These are phyloP conservation scores for Galerina sulciceps DNA, from an alignment of 768 basidiomycete genomes.

Conservation along the genomic window DNA sequence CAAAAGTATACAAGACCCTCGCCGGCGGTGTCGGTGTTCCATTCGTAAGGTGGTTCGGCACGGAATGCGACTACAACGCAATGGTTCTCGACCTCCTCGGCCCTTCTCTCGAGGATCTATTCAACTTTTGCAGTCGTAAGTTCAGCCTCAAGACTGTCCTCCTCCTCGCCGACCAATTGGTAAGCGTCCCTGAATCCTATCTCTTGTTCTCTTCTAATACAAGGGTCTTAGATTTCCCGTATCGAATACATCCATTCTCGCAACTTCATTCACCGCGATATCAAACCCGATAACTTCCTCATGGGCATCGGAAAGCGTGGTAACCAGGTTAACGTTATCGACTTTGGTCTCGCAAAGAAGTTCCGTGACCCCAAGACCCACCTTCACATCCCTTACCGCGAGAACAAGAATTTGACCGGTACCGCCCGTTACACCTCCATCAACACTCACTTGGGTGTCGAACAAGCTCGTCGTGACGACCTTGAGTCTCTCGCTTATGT, in stretches of 20 bases:
- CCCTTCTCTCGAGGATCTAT: conserved; percentile 87
- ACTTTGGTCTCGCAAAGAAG: conserved; percentile 99
- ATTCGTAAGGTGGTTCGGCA: conserved; percentile 94
- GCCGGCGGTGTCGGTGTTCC: conserved; percentile 99
- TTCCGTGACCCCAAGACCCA: conserved; percentile 99
- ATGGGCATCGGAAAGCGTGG: conserved; percentile 99
- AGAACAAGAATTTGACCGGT: conserved; percentile 99
- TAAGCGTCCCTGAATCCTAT: conserved; percentile 41
- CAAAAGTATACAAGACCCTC: conserved; percentile 94
- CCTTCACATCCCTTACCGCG: conserved; percentile 98
- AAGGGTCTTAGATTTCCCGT: conserved; percentile 79
- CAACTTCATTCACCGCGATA: conserved; percentile 97
- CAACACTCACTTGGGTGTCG: conserved; percentile 98
- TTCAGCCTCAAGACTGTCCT: conserved; percentile 97
- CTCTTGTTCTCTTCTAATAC: conserved; percentile 24
- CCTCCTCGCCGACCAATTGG: conserved; percentile 94
- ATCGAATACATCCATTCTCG: conserved; percentile 99
- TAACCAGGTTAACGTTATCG: conserved; percentile 99
- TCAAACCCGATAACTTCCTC: conserved; percentile 99
- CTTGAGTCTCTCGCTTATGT: conserved; percentile 98
- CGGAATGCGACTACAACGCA: conserved; percentile 98
- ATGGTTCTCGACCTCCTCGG: conserved; percentile 99
- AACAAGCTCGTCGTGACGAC: conserved; percentile 97
- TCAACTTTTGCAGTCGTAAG: conserved; percentile 97
- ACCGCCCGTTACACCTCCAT: conserved; percentile 99